Percentiles rank a stretch among this genome's conserved stretches.
Conservation (phyloP, 352 stramenopile genomes). For the Globisporangium camurandrum region DNA sequence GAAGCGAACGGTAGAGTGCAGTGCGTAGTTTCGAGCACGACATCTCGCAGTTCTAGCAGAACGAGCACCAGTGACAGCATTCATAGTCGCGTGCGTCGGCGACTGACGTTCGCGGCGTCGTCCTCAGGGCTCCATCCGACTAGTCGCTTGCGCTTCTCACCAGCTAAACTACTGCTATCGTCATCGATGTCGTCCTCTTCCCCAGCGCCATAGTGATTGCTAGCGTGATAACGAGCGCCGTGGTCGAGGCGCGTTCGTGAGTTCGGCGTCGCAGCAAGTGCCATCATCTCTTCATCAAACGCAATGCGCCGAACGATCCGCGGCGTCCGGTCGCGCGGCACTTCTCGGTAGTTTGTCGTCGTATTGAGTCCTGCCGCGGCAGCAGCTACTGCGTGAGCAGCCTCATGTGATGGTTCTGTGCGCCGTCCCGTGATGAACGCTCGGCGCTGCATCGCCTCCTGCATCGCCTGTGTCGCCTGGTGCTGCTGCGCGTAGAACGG, state of each 20-base stretch:
- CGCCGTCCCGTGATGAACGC: constrained; percentile 2
- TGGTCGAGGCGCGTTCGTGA: background rate
- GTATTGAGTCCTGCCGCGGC: background rate
- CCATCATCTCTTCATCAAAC: constrained; percentile 42
- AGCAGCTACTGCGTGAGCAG: background rate
- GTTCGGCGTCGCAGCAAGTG: constrained; percentile 16
- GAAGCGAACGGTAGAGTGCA: no score
- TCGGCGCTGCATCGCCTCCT: constrained; percentile 5
- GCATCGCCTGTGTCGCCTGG: background rate
- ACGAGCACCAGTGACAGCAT: no score
- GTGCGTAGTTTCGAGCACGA: no score
- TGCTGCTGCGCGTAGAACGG: background rate
- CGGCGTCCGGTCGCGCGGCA: constrained; percentile 19
- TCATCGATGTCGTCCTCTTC: background rate
- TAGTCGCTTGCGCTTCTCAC: constrained; percentile 25
- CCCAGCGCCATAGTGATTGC: background rate
- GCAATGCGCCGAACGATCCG: constrained; percentile 30
- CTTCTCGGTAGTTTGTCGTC: constrained; percentile 7
- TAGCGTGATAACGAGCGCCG: no score
- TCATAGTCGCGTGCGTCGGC: constrained; percentile 6
- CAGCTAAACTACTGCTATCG: background rate
- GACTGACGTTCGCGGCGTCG: constrained; percentile 16
- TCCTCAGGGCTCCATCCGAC: constrained; percentile 25
- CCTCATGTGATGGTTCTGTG: constrained; percentile 1
- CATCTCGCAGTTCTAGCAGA: no score